Conservation (phyloP, 257 asterid species). For the Plantago major region DNA sequence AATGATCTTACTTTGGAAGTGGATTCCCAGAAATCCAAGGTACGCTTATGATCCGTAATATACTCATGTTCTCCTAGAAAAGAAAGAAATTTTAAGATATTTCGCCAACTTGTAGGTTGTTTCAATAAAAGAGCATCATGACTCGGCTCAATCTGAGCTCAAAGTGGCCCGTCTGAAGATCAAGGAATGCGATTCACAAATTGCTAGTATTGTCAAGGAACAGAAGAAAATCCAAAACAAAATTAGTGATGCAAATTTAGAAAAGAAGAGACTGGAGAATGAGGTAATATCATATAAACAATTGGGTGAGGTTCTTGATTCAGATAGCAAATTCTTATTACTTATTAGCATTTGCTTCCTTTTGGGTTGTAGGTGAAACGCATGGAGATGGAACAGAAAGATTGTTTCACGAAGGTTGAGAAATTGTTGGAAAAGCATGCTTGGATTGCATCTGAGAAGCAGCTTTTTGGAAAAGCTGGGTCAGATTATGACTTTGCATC, state of each 20-base stretch:
- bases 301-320: conserved; percentile 12
- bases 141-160: conserved; percentile 66
- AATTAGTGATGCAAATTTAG: conserved; percentile 69
- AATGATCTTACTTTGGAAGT: conserved; percentile 49
- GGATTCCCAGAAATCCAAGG: conserved; percentile 71
- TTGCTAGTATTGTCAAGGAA: conserved; percentile 63
- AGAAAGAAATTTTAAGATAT: conserved; percentile 8
- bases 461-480: conserved; percentile 83
- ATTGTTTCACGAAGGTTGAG: conserved; percentile 75
- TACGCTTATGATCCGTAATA: conserved; percentile 19
- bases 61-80: conserved; percentile 10
- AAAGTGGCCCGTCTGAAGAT: conserved; percentile 67
- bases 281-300: conserved; percentile 43
- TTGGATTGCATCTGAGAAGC: conserved; percentile 94
- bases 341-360: conserved; percentile 6
- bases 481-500: conserved; percentile 92
- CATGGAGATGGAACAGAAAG: conserved; percentile 88
- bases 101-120: conserved; percentile 39
- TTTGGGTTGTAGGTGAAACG: conserved; percentile 60
- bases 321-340: conserved; percentile 2
- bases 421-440: conserved; percentile 82
- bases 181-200: conserved; percentile 84
- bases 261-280: conserved; percentile 90
- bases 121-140: conserved; percentile 44
- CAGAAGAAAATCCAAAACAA: conserved; percentile 64